Base-by-base conservation (phyloP, 805 yeast genomes). In the Metschnikowia sp. region DNA sequence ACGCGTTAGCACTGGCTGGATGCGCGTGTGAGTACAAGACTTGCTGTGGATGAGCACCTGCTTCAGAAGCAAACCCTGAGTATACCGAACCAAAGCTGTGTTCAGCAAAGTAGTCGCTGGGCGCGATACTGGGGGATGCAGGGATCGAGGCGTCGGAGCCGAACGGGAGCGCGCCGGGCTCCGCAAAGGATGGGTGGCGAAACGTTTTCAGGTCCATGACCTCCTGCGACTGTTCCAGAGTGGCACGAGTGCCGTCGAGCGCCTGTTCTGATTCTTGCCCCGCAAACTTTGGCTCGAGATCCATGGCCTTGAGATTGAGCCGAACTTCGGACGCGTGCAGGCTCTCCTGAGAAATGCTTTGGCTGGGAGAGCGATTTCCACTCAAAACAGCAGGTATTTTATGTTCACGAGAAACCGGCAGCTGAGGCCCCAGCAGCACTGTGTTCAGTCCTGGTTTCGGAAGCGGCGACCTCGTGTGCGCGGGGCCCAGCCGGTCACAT, bases 401-500 rank as follows among this genome's bases (percentile, higher is more conserved):
- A 4, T 10, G 30, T 8, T 44, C 43, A 1, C 19, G 13, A 22
- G 43, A 22, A 11, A 15, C 35, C 10, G 39, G 48, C 39, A 35
- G 36, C 18, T 31, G 36, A 31, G 35, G 28, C 18, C 13, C 13
- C 28, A 39, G 29, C 22, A 22, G 22, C 22, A 22, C 22, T 4
- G 22, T 4, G 22, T 22, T 22, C 22, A 22, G 22, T 22, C 11
- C 36, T 4, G 40, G 37, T n/a, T 11, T 26, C 13, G 30, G 37
- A 10, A 32, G 19, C 29, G 34, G 34, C 13, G n/a, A 10, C 6
- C 34, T 32, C 13, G 38, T 34, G 15, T 38, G 37, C 5, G 18
- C 38, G 13, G 40, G 34, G 15, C 12, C 34, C 13, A 38, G 32
- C 48, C 62, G 59, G 37, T 72, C 76, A 53, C 76, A 72, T 37